A percentile compares a stretch with the other conserved stretches of the same genome.
Conservation (phyloP, 1,139 yeast species). For the Taiozyma sp. region DNA sequence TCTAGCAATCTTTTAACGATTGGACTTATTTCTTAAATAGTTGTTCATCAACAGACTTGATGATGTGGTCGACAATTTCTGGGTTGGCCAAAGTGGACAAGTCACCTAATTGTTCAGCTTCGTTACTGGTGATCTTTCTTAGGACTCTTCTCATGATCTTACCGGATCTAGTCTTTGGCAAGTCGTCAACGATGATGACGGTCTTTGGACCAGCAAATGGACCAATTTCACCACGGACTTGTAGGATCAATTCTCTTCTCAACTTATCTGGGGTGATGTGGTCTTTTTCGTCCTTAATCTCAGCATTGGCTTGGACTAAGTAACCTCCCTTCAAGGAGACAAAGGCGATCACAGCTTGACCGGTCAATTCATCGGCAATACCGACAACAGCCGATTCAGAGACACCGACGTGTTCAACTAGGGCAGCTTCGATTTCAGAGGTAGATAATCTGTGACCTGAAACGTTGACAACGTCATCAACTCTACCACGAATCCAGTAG, state of each 20-base stretch:
- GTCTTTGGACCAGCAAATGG: slow-evolving; percentile 98
- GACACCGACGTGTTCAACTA: slow-evolving; percentile 74
- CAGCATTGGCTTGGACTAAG: slow-evolving; percentile 32
- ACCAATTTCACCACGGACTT: slow-evolving; percentile 91
- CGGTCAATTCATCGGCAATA: slow-evolving; percentile 89
- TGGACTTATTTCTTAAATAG: slow-evolving; percentile 19
- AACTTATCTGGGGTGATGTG: slow-evolving; percentile 47
- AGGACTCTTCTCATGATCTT: slow-evolving; percentile 98
- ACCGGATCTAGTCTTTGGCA: slow-evolving; percentile 98
- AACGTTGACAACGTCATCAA: slow-evolving; percentile 96
- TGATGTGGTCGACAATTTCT: slow-evolving; percentile 73
- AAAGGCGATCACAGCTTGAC: slow-evolving; percentile 95
- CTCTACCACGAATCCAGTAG: slow-evolving; percentile 98
- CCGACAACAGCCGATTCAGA: slow-evolving; percentile 97
- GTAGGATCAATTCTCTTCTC: slow-evolving; percentile 80
- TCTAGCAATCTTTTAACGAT: neutral
- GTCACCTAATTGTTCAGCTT: slow-evolving; percentile 93
- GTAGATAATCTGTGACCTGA: slow-evolving; percentile 97
- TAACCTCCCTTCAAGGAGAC: slow-evolving; percentile 73
- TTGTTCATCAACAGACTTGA: slow-evolving; percentile 38
- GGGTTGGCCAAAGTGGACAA: slow-evolving; percentile 89
- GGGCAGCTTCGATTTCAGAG: slow-evolving; percentile 94
- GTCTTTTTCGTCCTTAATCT: slow-evolving; percentile 36
- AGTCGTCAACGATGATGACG: slow-evolving; percentile 80
- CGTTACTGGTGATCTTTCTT: slow-evolving; percentile 86